Conservation (phyloP, 192 early-diverging fungal species). For the Backusella tarrabulga region DNA sequence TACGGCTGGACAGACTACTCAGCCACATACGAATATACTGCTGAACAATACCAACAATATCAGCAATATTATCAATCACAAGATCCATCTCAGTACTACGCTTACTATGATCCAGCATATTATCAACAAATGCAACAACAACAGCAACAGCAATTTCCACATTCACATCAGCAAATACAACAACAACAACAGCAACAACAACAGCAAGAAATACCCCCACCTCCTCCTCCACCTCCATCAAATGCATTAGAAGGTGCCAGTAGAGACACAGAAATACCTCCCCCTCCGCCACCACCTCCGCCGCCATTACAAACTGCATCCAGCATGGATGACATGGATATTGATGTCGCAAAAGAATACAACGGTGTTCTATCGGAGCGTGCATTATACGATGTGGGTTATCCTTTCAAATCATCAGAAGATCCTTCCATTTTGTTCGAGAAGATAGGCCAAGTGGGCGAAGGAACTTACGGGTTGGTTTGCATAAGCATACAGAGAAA, state of each 20-base stretch:
- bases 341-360: not conserved
- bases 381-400: conserved; percentile 20
- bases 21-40: conserved; percentile 12
- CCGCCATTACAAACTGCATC: not conserved
- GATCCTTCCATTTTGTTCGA: conserved; percentile 61
- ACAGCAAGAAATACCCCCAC: conserved; percentile 4
- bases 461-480: conserved; percentile 76
- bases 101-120: conserved; percentile 5
- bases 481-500: not conserved
- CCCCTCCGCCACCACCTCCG: not conserved
- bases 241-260: not conserved
- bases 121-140: conserved; percentile 6
- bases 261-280: not conserved
- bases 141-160: not conserved
- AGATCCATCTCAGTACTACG: not conserved
- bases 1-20: conserved; percentile 11
- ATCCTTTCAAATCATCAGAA: conserved; percentile 34
- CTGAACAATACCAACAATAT: conserved; percentile 21
- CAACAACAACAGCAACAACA: not conserved
- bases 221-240: not conserved
- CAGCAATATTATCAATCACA: conserved; percentile 12
- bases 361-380: conserved; percentile 7
- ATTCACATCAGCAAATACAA: not conserved
- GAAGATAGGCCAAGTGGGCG: conserved; percentile 75
- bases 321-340: not conserved